Percentiles rank a stretch among this genome's conserved stretches.
phyloP scores from a whole-genome alignment of 176 grass and related monocot genomes.

The Zizania latifolia region DNA sequence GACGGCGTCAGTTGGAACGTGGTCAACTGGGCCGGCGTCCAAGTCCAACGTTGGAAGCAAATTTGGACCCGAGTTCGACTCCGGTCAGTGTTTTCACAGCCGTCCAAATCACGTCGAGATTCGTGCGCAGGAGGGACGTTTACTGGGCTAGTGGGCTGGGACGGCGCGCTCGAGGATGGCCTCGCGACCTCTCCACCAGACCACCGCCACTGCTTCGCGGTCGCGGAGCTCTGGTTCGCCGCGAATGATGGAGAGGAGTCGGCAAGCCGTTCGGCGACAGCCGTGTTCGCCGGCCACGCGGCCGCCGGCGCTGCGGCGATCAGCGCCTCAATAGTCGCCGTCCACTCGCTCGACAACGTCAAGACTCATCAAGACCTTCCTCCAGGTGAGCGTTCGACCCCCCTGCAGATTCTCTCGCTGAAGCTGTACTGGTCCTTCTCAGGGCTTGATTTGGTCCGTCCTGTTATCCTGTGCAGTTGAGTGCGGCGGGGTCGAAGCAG shows the following conservation, averaged over 20 bases:
- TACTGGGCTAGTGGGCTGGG: neutral
- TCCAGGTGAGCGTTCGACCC: slow-evolving; percentile 40
- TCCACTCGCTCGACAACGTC: slow-evolving; percentile 80
- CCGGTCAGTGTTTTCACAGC: neutral
- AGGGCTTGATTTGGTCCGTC: slow-evolving; percentile 20
- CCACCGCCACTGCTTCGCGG: neutral
- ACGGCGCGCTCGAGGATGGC: neutral
- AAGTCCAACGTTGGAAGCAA: neutral
- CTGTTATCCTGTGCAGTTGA: slow-evolving; percentile 27
- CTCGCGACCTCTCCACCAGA: neutral
- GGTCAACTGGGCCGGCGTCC: slow-evolving; percentile 13
- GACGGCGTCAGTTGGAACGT: neutral
- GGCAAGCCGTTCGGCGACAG: slow-evolving; percentile 60
- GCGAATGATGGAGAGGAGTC: slow-evolving; percentile 35
- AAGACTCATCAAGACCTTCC: slow-evolving; percentile 80
- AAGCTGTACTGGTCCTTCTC: neutral
- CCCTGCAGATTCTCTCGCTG: neutral
- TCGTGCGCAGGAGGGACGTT: neutral
- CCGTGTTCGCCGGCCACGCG: slow-evolving; percentile 62
- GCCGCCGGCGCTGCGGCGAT: slow-evolving; percentile 43
- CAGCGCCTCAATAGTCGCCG: slow-evolving; percentile 45
- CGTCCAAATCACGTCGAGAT: slow-evolving; percentile 16
- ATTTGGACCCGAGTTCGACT: slow-evolving; percentile 11
- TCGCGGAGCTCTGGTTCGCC: neutral
- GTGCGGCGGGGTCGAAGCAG: slow-evolving; percentile 50